These are phyloP conservation scores for Septoria linicola DNA, from an alignment of 2,329 filamentous ascomycete genomes.

Conservation along the genomic window DNA sequence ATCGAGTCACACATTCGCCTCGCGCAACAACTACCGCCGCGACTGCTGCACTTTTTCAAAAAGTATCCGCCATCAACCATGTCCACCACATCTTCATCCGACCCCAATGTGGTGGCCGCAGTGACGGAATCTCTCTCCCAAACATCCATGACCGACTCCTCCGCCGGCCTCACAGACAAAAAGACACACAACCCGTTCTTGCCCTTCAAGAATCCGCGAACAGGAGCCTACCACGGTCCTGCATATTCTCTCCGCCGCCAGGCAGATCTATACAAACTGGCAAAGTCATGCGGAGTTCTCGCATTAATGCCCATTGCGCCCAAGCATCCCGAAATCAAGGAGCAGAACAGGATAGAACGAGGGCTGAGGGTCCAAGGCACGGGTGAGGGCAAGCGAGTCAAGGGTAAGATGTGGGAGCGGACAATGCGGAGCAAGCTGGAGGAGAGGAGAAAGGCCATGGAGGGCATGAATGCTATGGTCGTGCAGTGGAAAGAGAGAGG, in stretches of 20 bases:
- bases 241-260: constrained; percentile 81
- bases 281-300: constrained; percentile 54
- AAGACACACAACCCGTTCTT: constrained; percentile 69
- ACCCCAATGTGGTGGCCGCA: constrained; percentile 39
- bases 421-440: constrained; percentile 81
- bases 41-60: constrained; percentile 81
- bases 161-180: constrained; percentile 39
- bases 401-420: constrained; percentile 92
- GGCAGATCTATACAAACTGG: constrained; percentile 86
- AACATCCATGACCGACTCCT: constrained; percentile 10
- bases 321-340: constrained; percentile 56
- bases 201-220: constrained; percentile 72
- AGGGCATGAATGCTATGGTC: constrained; percentile 91
- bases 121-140: constrained; percentile 34
- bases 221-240: constrained; percentile 80
- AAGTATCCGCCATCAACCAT: constrained; percentile 71
- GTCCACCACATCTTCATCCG: constrained; percentile 30
- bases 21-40: constrained; percentile 71
- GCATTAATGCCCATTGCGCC: constrained; percentile 36
- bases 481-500: constrained; percentile 90
- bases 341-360: constrained; percentile 71
- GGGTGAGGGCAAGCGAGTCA: constrained; percentile 81
- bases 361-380: constrained; percentile 88
- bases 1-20: constrained; percentile 51
- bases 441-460: constrained; percentile 84